Evolutionary conservation across 192 early-diverging fungal genomes (phyloP), one percentile per base, ranked within the genome.

Genomic region (Entophlyctis luteolus): DNA sequence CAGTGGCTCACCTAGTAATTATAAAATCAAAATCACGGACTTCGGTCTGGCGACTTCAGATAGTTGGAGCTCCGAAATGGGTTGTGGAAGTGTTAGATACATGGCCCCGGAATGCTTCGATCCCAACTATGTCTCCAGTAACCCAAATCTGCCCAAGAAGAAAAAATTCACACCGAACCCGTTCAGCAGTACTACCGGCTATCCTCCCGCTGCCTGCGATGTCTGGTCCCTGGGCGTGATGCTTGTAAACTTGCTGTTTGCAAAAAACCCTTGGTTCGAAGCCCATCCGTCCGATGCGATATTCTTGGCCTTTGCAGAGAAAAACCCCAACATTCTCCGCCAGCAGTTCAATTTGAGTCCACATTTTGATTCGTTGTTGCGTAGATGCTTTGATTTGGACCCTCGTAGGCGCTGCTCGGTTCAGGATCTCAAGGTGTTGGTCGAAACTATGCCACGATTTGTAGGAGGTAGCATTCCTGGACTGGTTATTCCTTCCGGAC

Each of bases 21-120:
- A 25, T 73, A 85, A 32, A 18, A 59, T 77, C 37, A 94, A 94
- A 79, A 80, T 97, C 28, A 89, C 93, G 12, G 95, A 97, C 79
- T 97, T 97, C 87, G 95, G 95, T 3, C 84, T 97, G 22, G 90
- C 91, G 16, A 95, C 95, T 23, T 79, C 81, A 56, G 81, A 92
- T 45, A 70, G 70, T 1, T 81, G 77, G 75, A 92, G 89, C n/a
- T 75, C 77, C 33, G 95, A 95, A 62, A 89, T 92, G 55, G 93
- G 94, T 18, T 92, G 92, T 73, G 95, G 95, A 1, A 88, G 86
- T 47, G 86, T 91, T 27, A 86, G 91, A 56, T 65, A 65, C 53
- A 90, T 98, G 82, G 89, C 91, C 16, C 94, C 94, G 39, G 90
- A 91, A 60, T 79, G 78, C 49, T 67, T 81, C 22, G 68, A 65